Conservation (phyloP, 2,329 filamentous ascomycete species). For the Diaporthe vexans region DNA sequence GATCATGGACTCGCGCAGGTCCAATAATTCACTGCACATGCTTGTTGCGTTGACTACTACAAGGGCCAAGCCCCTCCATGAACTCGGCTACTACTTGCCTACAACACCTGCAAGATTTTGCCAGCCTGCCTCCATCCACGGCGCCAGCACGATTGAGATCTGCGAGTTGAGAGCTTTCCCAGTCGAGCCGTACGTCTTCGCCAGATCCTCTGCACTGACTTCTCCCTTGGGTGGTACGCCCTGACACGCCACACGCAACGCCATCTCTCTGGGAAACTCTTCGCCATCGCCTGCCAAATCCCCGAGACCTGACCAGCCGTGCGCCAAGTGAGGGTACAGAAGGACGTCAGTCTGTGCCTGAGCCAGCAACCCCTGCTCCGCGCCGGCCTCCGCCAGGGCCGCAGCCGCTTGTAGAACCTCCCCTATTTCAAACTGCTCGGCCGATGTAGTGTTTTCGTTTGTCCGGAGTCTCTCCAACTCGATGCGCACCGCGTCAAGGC, state of each 20-base stretch:
- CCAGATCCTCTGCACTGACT: constrained; percentile 78
- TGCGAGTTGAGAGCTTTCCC: constrained; percentile 81
- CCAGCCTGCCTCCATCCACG: constrained; percentile 82
- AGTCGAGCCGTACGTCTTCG: constrained; percentile 80
- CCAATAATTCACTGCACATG: neutral
- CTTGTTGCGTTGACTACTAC: neutral
- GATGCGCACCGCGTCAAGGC: constrained; percentile 82
- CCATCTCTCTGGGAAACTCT: constrained; percentile 78
- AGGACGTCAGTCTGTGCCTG: constrained; percentile 84
- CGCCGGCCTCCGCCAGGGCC: constrained; percentile 63
- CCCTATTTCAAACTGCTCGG: constrained; percentile 78
- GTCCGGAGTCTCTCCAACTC: constrained; percentile 82
- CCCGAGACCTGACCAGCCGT: constrained; percentile 85
- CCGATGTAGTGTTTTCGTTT: constrained; percentile 71
- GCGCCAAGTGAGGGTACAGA: constrained; percentile 82
- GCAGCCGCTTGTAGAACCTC: constrained; percentile 83
- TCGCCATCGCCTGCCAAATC: constrained; percentile 65
- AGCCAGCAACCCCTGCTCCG: constrained; percentile 65
- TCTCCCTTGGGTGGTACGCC: constrained; percentile 80
- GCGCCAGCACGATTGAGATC: constrained; percentile 82
- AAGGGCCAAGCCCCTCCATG: neutral
- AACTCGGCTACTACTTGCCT: constrained; percentile 31
- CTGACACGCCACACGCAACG: constrained; percentile 81
- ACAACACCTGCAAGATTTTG: constrained; percentile 62
- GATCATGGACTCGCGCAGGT: neutral